Evolutionary conservation across 2,329 filamentous ascomycete genomes (phyloP), one percentile per base, ranked within the genome.

Genomic region (Botryotinia narcissicola): DNA sequence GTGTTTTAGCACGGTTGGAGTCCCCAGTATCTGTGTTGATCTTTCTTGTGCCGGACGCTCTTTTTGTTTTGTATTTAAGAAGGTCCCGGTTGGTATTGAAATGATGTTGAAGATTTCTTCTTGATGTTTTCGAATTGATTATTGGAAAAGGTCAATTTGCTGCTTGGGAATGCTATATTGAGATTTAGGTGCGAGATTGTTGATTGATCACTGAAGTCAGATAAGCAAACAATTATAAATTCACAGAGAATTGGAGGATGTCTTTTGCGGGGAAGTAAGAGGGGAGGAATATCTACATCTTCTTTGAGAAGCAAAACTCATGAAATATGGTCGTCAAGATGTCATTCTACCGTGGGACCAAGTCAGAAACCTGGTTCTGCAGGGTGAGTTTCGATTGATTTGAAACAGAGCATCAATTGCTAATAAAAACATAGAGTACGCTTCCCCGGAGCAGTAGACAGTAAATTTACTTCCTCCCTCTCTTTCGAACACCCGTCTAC

Each of bases 381-480:
- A 69, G 78, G 78, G 79, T 79, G 64, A 74, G 74, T 72, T 59
- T 42, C 25, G 16, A 54, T 54, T 44, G 35, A 20, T 20, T 12
- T 18, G 25, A 22, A 37, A 9, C 1, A 32, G 37, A 12, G 20
- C 46, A 8, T 1, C 32, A 29, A 57, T 61, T 48, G 37, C 64
- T 61, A 20, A 59, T 20, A 73, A 86, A 18, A 18, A 85, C 16
- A 42, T 32, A 89, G 72, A 32, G 77, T 81, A 18, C 78, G 79
- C 20, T 99, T 99, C 78, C 96, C 96, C 0, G 96, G 96, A n/a
- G 96, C 96, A 0, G 86, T 98, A 70, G 95, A 98, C 82, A 97
- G 94, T 81, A 93, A 93, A 75, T 99, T 99, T 83, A 97, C 93
- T 7, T 91, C 89, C 76, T 86, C 87, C 0, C 91, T 98, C 82